A percentile compares a stretch with the other conserved stretches of the same genome.
Evolutionary conservation across 768 basidiomycete species (phyloP).

Genomic region (Gloeophyllum trabeum): DNA sequence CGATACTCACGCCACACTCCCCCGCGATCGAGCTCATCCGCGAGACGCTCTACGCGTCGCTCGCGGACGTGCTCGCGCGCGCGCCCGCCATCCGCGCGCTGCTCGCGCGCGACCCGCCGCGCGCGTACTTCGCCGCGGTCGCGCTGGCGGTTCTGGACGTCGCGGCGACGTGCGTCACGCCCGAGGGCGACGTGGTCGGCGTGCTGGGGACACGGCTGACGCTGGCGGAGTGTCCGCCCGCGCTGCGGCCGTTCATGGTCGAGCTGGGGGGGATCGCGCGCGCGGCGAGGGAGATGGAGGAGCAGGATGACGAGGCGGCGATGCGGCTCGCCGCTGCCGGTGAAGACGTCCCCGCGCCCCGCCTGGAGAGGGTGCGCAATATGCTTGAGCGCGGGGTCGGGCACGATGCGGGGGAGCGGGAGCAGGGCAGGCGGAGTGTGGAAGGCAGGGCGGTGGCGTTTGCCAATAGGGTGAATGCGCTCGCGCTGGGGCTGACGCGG

Average conservation of each 20-base stretch:
- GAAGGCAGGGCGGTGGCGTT: slow-evolving; percentile 61
- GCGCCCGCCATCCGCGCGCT: slow-evolving; percentile 41
- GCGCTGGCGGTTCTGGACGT: slow-evolving; percentile 65
- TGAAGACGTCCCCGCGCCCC: slow-evolving; percentile 26
- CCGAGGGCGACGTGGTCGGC: slow-evolving; percentile 40
- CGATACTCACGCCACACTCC: slow-evolving; percentile 31
- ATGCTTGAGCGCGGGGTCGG: slow-evolving; percentile 55
- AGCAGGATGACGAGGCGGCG: slow-evolving; percentile 42
- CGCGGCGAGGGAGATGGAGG: slow-evolving; percentile 34
- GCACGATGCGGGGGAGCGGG: slow-evolving; percentile 20
- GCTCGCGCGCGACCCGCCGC: slow-evolving; percentile 49
- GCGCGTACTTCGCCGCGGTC: slow-evolving; percentile 75
- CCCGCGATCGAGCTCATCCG: slow-evolving; percentile 72
- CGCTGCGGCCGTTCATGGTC: slow-evolving; percentile 58
- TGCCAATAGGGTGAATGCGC: slow-evolving; percentile 65
- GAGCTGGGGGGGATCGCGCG: slow-evolving; percentile 48
- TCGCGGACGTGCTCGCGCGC: slow-evolving; percentile 56
- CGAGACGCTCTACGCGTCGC: slow-evolving; percentile 76
- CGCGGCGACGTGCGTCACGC: slow-evolving; percentile 35
- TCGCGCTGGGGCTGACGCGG: slow-evolving; percentile 61
- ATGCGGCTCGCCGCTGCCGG: slow-evolving; percentile 26
- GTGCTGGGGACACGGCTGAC: slow-evolving; percentile 49
- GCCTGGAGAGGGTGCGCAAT: slow-evolving; percentile 45
- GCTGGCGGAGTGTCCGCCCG: slow-evolving; percentile 46
- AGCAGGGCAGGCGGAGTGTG: slow-evolving; percentile 34